phyloP scores from a whole-genome alignment of 371 early-diverging fungal species.

The Mucor mucedo region DNA sequence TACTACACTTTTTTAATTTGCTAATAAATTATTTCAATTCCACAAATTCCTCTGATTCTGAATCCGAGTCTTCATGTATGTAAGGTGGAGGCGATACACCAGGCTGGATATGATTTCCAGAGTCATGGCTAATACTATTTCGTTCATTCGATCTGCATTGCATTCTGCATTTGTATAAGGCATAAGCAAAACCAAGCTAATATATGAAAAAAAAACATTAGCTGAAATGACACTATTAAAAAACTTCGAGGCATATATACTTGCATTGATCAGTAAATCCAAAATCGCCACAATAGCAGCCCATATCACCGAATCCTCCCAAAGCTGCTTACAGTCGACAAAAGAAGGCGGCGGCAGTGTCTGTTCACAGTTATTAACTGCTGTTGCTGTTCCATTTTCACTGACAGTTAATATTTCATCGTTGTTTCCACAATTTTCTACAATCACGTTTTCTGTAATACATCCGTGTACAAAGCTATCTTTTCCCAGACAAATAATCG shows the following conservation, averaged over 20 bases:
- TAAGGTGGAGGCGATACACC: conserved; percentile 1
- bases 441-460: conserved; percentile 6
- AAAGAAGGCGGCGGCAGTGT: conserved; percentile 13
- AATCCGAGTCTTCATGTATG: not conserved
- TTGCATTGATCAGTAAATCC: conserved; percentile 31
- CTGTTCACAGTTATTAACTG: not conserved
- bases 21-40: conserved; percentile 1
- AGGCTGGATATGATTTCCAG: conserved; percentile 5
- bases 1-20: not conserved
- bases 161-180: conserved; percentile 25
- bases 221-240: too few relatives aligned
- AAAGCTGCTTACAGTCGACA: conserved; percentile 1
- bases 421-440: not conserved
- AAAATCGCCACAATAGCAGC: conserved; percentile 21
- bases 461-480: conserved; percentile 30
- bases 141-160: conserved; percentile 4
- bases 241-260: not conserved
- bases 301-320: conserved; percentile 30
- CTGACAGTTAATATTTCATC: not conserved
- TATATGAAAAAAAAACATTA: not conserved
- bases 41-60: not conserved
- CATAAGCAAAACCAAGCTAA: conserved; percentile 27
- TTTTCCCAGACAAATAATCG: conserved; percentile 27
- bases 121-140: not conserved
- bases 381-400: not conserved